phyloP scores from a whole-genome alignment of 192 early-diverging fungal genomes.

The Coemansia sp. region DNA sequence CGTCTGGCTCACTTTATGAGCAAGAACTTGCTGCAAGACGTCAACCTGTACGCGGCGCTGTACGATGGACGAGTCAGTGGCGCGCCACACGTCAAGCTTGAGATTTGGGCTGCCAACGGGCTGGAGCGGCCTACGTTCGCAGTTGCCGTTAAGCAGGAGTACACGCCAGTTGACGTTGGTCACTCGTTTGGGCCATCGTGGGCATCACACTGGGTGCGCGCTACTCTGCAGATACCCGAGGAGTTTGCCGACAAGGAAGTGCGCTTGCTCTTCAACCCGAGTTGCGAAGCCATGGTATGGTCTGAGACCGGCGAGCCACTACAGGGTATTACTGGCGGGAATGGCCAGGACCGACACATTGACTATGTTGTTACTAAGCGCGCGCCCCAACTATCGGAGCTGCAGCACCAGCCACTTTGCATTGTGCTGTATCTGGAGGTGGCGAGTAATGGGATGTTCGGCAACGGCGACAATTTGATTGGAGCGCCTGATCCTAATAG shows the following conservation, averaged over 20 bases:
- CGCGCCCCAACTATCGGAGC: conserved; percentile 44
- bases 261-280: conserved; percentile 82
- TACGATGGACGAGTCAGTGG: conserved; percentile 48
- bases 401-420: not conserved
- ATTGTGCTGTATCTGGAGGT: conserved; percentile 85
- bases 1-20: conserved; percentile 74
- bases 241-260: conserved; percentile 69
- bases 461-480: conserved; percentile 52
- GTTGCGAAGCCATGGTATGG: conserved; percentile 92
- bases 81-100: conserved; percentile 56
- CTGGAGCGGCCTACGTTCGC: conserved; percentile 48
- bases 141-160: conserved; percentile 63
- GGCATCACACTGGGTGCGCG: conserved; percentile 78
- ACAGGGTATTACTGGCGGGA: conserved; percentile 86
- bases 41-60: conserved; percentile 60
- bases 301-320: conserved; percentile 74
- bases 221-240: conserved; percentile 69
- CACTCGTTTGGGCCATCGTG: conserved; percentile 84
- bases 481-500: conserved; percentile 68
- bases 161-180: conserved; percentile 66
- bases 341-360: conserved; percentile 32
- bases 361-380: conserved; percentile 55
- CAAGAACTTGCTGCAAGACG: conserved; percentile 65
- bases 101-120: conserved; percentile 50
- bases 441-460: conserved; percentile 93